These are phyloP conservation scores for Penicillium sp. DNA, from an alignment of 2,329 filamentous ascomycete genomes.

Conservation along the genomic window DNA sequence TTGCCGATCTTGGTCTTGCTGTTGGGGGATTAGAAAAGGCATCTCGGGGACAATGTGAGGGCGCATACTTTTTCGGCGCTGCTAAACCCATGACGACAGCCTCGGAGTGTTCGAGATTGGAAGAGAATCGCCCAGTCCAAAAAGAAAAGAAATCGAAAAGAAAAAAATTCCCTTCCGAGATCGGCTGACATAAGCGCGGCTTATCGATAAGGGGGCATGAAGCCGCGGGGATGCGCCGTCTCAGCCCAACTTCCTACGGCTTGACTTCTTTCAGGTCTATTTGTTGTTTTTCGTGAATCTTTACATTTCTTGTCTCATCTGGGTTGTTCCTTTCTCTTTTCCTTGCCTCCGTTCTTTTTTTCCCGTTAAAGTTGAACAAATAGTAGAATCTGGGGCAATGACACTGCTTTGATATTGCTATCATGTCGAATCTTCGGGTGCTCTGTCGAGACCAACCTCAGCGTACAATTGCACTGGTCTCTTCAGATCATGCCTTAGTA, in stretches of 20 bases:
- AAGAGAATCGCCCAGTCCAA: neutral
- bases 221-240: neutral
- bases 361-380: neutral
- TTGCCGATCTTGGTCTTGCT: slow-evolving; percentile 73
- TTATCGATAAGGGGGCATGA: slow-evolving; percentile 21
- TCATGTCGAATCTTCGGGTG: slow-evolving; percentile 67
- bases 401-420: slow-evolving; percentile 7
- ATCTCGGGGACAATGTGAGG: neutral
- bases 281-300: neutral
- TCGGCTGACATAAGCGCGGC: slow-evolving; percentile 10
- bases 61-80: slow-evolving; percentile 64
- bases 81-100: slow-evolving; percentile 64
- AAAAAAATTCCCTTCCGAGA: slow-evolving; percentile 2
- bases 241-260: neutral
- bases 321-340: neutral
- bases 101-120: slow-evolving; percentile 2
- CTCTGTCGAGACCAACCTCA: slow-evolving; percentile 84
- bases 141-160: slow-evolving; percentile 10
- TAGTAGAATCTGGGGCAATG: slow-evolving; percentile 6
- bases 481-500: slow-evolving; percentile 75
- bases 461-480: slow-evolving; percentile 83
- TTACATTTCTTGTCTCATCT: neutral
- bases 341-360: neutral
- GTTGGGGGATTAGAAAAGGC: slow-evolving; percentile 12
- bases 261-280: neutral